These are phyloP conservation scores for Mortierella sp. DNA, from an alignment of 371 early-diverging fungal genomes.

Conservation along the genomic window DNA sequence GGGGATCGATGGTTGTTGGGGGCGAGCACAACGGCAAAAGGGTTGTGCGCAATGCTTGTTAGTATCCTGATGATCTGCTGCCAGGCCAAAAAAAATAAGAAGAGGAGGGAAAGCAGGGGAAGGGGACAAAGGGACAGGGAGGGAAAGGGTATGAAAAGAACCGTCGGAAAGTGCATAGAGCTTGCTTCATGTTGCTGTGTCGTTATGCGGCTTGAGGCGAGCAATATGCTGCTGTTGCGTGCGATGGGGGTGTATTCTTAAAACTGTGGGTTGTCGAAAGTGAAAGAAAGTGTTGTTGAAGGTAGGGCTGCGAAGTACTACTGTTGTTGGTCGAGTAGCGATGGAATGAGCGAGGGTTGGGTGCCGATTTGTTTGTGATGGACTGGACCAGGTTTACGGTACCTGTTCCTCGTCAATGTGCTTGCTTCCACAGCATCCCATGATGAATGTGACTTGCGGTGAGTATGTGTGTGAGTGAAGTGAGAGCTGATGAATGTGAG, in stretches of 20 bases:
- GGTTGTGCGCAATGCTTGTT: neutral
- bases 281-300: neutral
- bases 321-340: neutral
- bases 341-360: neutral
- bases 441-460: conserved; percentile 10
- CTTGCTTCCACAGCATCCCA: conserved; percentile 57
- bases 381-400: neutral
- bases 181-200: neutral
- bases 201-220: too few species aligned
- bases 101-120: neutral
- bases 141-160: neutral
- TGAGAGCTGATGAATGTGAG: neutral
- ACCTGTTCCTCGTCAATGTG: conserved; percentile 38
- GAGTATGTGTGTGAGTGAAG: neutral
- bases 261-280: neutral
- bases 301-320: neutral
- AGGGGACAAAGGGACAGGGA: neutral
- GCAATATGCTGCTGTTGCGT: too few species aligned
- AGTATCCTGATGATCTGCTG: neutral
- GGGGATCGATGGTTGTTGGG: neutral
- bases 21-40: neutral
- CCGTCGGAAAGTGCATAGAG: neutral
- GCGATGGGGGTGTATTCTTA: too few species aligned
- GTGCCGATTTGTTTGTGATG: neutral
- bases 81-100: neutral